These are phyloP conservation scores for Nissolia schottii DNA, from an alignment of 306 rosid species.

Conservation along the genomic window DNA sequence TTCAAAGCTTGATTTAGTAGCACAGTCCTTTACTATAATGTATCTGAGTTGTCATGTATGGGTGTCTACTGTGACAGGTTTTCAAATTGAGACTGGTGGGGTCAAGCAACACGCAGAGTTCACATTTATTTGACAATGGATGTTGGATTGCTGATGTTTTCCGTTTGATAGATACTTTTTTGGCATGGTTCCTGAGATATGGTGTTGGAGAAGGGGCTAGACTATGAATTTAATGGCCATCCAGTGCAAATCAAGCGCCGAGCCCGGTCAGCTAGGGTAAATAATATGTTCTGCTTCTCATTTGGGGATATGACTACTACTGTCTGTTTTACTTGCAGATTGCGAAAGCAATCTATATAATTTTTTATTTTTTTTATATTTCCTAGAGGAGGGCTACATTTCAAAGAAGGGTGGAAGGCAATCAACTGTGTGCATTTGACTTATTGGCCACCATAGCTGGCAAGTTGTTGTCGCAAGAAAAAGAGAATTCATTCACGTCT, in stretches of 20 bases:
- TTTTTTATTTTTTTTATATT: constrained; percentile 14
- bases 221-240: constrained; percentile 71
- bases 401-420: constrained; percentile 47
- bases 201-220: constrained; percentile 78
- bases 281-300: constrained; percentile 11
- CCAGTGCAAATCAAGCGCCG: constrained; percentile 66
- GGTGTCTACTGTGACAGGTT: constrained; percentile 30
- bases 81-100: constrained; percentile 15
- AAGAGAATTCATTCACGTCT: constrained; percentile 41
- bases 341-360: constrained; percentile 9
- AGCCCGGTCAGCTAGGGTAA: constrained; percentile 78
- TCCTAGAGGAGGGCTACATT: constrained; percentile 48
- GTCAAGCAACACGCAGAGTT: constrained; percentile 6
- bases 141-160: constrained; percentile 19
- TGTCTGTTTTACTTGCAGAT: background rate
- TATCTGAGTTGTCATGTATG: background rate
- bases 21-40: background rate
- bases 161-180: constrained; percentile 29
- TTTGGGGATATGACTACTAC: background rate
- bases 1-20: background rate
- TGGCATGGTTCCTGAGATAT: constrained; percentile 75
- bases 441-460: constrained; percentile 88
- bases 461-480: constrained; percentile 55
- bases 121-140: constrained; percentile 13
- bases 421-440: constrained; percentile 74